Base-by-base conservation (phyloP, 2,329 filamentous ascomycete genomes). In the Hymenoscyphus scutula region DNA sequence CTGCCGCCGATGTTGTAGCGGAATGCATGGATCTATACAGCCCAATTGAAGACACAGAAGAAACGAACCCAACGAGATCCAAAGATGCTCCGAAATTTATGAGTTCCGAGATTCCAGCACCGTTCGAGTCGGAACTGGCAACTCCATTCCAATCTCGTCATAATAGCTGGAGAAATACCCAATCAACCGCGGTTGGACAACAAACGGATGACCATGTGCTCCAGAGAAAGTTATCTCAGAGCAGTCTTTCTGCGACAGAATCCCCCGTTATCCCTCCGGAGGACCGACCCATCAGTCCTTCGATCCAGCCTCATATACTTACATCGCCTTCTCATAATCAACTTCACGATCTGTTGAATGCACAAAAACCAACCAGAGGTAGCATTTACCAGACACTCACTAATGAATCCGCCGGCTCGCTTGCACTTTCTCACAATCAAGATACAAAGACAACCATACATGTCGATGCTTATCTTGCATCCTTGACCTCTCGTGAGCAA, bases 1-100 rank as follows among this genome's bases (percentile, higher is more conserved):
- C 93, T 67, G 86, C 90, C 7, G 85, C 90, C 0, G 91, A 94
- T 73, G 87, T 95, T 1, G 88, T 93, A 1, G 89, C 89, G 2
- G 87, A 91, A 67, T 95, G 91, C 68, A 88, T 92, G 79, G 85
- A 84, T 59, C 80, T 92, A n/a, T 89, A 83, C 62, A 69, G 65
- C 29, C 70, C 72, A 8, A 67, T 68, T 37, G 67, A 72, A 45
- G 67, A 68, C 53, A 38, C 41, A 23, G 61, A 67, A 3, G 65
- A 34, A 62, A 38, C 53, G 63, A 41, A 30, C 61, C 37, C n/a
- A 23, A 53, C 64, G 7, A 61, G 65, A 67, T 62, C 68, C 15
- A 59, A 65, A 54, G 58, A 56, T 13, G 48, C 62, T 37, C 17
- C 58, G 5, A 67, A 60, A 54, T 23, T 48, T 17, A 23, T 23